phyloP scores from a whole-genome alignment of 345 rosid genomes.

The Citrus australasica region DNA sequence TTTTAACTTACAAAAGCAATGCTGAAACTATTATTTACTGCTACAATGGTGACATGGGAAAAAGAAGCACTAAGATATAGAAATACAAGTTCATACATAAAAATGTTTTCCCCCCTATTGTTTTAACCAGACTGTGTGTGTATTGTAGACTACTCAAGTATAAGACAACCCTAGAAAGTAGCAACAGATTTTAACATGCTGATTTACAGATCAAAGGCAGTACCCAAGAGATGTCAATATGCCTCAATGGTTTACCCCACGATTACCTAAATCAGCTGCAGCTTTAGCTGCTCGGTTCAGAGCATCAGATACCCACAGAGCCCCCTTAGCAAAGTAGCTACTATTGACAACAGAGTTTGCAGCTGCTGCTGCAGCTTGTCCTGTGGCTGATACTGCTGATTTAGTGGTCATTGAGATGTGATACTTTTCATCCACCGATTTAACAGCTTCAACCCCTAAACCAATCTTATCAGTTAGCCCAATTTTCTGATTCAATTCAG shows the following conservation, averaged over 20 bases:
- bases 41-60: not conserved
- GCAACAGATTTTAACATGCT: not conserved
- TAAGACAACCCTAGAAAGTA: not conserved
- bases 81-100: not conserved
- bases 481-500: slow-evolving; percentile 53
- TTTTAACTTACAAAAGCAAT: not conserved
- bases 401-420: slow-evolving; percentile 58
- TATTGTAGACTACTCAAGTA: not conserved
- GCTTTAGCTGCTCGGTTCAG: slow-evolving; percentile 65
- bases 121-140: not conserved
- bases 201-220: not conserved
- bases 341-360: slow-evolving; percentile 63
- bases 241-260: slow-evolving; percentile 25
- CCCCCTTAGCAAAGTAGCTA: slow-evolving; percentile 75
- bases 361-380: slow-evolving; percentile 65
- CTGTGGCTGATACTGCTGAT: slow-evolving; percentile 67
- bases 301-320: slow-evolving; percentile 73
- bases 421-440: slow-evolving; percentile 56
- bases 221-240: not conserved
- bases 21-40: not conserved
- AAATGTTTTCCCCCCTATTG: not conserved
- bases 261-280: slow-evolving; percentile 59
- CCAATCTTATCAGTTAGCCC: slow-evolving; percentile 70
- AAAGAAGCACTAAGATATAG: not conserved
- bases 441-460: slow-evolving; percentile 68